A percentile compares a stretch with the other conserved stretches of the same genome.
Conservation (phyloP, 2,329 filamentous ascomycete genomes). For the Clonostachys solani region DNA sequence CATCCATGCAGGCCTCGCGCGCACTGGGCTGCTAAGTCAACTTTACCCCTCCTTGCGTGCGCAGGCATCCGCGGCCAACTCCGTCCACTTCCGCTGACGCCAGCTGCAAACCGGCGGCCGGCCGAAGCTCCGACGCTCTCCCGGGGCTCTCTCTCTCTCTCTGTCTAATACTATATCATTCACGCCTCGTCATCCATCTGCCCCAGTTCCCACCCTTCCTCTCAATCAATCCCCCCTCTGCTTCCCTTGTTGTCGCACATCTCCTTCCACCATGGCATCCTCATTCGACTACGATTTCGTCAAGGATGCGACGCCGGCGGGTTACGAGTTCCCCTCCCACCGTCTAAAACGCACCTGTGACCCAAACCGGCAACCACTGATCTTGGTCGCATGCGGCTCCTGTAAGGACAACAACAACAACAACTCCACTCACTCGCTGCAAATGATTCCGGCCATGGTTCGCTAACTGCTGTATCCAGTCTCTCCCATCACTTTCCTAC, state of each 20-base stretch:
- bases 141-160: too few relatives aligned
- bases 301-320: slow-evolving; percentile 22
- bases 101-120: too few relatives aligned
- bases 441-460: background rate
- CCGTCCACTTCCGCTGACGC: too few relatives aligned
- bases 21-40: too few relatives aligned
- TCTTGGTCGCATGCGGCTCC: slow-evolving; percentile 65
- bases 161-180: too few relatives aligned
- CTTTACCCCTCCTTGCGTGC: too few relatives aligned
- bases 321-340: slow-evolving; percentile 58
- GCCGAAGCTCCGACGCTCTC: too few relatives aligned
- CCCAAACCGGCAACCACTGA: slow-evolving; percentile 54
- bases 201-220: background rate
- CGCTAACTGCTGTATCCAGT: slow-evolving; percentile 22
- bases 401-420: slow-evolving; percentile 24
- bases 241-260: background rate
- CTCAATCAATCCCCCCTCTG: background rate
- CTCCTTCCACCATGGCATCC: background rate
- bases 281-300: slow-evolving; percentile 22
- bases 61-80: too few relatives aligned
- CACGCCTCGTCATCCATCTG: background rate
- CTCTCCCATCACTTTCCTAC: slow-evolving; percentile 71
- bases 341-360: slow-evolving; percentile 52
- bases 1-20: too few relatives aligned
- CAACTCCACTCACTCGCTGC: background rate